Evolutionary conservation across 495 filamentous ascomycete genomes (phyloP), one percentile per base, ranked within the genome.

Genomic region (Podospora pseudopauciseta): DNA sequence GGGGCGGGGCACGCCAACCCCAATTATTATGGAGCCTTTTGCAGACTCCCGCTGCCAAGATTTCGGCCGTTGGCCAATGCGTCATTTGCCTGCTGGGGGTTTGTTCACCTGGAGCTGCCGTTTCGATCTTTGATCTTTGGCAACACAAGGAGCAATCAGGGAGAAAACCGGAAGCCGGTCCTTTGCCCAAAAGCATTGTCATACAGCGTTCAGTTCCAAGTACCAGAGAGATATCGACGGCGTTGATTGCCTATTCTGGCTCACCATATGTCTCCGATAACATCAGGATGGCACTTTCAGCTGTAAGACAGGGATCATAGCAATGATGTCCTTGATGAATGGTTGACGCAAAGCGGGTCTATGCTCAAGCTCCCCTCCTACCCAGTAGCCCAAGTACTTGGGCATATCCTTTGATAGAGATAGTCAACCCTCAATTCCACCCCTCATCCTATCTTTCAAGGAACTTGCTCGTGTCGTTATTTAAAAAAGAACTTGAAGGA

Each of bases 181-280:
- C 39, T 49, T 49, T 49, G 39, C 39, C 39, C 39, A 1, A 49
- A 49, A 16, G 39, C 39, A 49, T 49, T 16, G 0, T 49, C 2
- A 49, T 49, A 11, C 15, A 13, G 13, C 39, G 39, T 49, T 49
- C 2, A 49, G 6, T 49, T 16, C 7, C 39, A 49, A 13, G 2
- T 13, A 49, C 15, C 3, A 16, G 7, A 44, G 61, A 63, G 30
- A 20, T 32, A 23, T 32, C 15, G 4, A 60, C 67, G 67, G 67
- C 67, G 63, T 20, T 65, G 67, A 44, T 53, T 69, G 27, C 67
- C 67, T 65, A 65, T 68, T 68, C 34, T 20, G 65, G 65, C 26
- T 62, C 53, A 32, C 30, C 11, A 26, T 60, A 15, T 66, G 9
- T 30, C 23, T 54, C 58, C 19, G 20, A 66, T 49, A 49, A 2